A percentile compares a stretch with the other conserved stretches of the same genome.
Evolutionary conservation across 1,284 basidiomycete species (phyloP).

Genomic region (Marasmius sp.): DNA sequence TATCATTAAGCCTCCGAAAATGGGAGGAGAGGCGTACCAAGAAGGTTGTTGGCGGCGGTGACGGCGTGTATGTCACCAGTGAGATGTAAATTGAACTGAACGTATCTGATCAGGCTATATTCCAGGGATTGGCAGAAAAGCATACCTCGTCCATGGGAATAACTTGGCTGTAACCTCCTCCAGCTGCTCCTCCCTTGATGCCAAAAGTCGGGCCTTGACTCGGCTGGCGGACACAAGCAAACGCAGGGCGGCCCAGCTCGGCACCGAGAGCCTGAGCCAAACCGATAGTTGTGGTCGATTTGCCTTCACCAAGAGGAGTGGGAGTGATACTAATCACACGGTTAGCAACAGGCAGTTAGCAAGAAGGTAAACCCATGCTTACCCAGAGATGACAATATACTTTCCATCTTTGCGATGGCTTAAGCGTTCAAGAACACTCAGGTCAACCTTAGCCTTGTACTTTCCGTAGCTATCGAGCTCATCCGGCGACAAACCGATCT

Average conservation of each 20-base stretch:
- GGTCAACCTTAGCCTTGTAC: slow-evolving; percentile 97
- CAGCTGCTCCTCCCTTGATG: slow-evolving; percentile 98
- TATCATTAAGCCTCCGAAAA: slow-evolving; percentile 3
- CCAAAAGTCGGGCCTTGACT: slow-evolving; percentile 99
- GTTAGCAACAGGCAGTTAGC: slow-evolving; percentile 7
- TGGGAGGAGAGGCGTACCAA: slow-evolving; percentile 49
- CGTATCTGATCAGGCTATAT: slow-evolving; percentile 7
- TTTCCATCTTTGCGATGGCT: slow-evolving; percentile 90
- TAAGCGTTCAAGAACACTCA: slow-evolving; percentile 86
- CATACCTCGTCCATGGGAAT: slow-evolving; percentile 97
- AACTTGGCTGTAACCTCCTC: slow-evolving; percentile 98
- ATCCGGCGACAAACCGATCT: slow-evolving; percentile 85
- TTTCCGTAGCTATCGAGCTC: slow-evolving; percentile 95
- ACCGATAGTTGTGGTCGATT: slow-evolving; percentile 98
- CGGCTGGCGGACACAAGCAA: slow-evolving; percentile 98
- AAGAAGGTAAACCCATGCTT: slow-evolving; percentile 21
- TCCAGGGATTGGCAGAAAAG: background rate
- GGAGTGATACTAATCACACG: slow-evolving; percentile 81
- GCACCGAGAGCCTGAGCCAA: slow-evolving; percentile 96
- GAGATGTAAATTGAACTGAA: slow-evolving; percentile 91
- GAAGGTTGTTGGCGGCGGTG: slow-evolving; percentile 95
- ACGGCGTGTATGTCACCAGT: slow-evolving; percentile 99
- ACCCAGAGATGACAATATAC: slow-evolving; percentile 95
- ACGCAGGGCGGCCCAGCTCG: slow-evolving; percentile 89
- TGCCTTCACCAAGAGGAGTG: slow-evolving; percentile 97